Evolutionary conservation across 2,329 filamentous ascomycete genomes (phyloP).

Genomic region (Pezicula carpinea): DNA sequence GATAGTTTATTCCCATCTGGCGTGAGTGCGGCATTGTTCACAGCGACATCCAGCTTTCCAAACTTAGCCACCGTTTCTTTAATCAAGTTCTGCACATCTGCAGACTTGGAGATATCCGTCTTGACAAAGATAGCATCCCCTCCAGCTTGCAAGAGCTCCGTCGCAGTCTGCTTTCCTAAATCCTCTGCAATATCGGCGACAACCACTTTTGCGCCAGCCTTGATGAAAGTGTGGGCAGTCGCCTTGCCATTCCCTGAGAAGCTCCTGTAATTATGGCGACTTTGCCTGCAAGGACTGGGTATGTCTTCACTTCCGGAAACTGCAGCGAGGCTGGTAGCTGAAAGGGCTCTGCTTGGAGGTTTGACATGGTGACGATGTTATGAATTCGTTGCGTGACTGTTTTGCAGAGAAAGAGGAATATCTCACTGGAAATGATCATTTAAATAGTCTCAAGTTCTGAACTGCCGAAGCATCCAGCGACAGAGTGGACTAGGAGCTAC

Average conservation of each 20-base stretch:
- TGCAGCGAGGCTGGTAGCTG: not conserved
- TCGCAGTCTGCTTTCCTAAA: constrained; percentile 25
- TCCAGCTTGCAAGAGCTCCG: constrained; percentile 25
- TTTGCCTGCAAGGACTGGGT: constrained; percentile 9
- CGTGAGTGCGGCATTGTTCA: constrained; percentile 42
- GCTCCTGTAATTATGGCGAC: constrained; percentile 13
- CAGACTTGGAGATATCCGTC: constrained; percentile 43
- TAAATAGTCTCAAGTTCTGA: too few species aligned
- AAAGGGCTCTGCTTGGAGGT: too few species aligned
- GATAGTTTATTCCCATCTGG: constrained; percentile 16
- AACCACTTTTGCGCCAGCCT: constrained; percentile 34
- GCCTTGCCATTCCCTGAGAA: constrained; percentile 34
- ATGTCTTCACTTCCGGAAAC: constrained; percentile 6
- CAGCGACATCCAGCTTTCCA: constrained; percentile 48
- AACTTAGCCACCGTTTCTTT: constrained; percentile 38
- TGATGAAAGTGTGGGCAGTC: constrained; percentile 33
- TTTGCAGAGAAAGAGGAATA: too few species aligned
- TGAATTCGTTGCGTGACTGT: not conserved
- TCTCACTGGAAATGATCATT: too few species aligned
- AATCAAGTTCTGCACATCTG: constrained; percentile 48
- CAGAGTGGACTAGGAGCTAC: too few species aligned
- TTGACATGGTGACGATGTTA: not conserved
- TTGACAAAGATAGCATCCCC: constrained; percentile 28
- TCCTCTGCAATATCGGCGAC: constrained; percentile 34
- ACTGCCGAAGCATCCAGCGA: too few species aligned